Evolutionary conservation across 164 flowering plant species (phyloP), one percentile per base, ranked within the genome.

Genomic region (Saururus chinensis): DNA sequence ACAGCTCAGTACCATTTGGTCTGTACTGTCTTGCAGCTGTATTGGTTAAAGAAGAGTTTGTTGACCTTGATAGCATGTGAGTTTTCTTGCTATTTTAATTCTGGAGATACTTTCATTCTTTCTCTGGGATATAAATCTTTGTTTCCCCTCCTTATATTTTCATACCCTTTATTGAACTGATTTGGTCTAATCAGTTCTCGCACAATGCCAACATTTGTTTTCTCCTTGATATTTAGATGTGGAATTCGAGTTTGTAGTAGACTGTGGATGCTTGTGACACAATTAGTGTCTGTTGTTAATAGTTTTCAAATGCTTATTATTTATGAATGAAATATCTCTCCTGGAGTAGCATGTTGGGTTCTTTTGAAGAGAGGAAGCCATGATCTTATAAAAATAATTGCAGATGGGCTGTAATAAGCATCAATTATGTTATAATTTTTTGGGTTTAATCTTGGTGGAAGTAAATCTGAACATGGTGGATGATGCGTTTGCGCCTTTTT

Each of bases 41-140:
- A 63, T 74, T 95, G 60, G 92, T 95, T 67, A 95, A 85, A 71
- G 78, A 81, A 67, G 89, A 81, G 20, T 87, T 87, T 75, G 85
- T 95, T 68, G 92, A 87, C 75, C 89, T 95, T 73, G 96, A 91
- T 71, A 82, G 88, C 85, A 89, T 95, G 99, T 95, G 74, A 89
- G 99, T 80, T 20, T 45, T 30, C 6, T 45, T 45, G 49, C 17
- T 45, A 12, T 17, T 45, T 8, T 10, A 17, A 12, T 45, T 2
- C 49, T 45, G 49, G 49, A 9, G 0, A 3, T 17, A 45, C 11
- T 45, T 45, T 45, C 12, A 41, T 8, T 8, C 17, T 45, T 1
- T 2, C 1, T 45, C 2, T 45, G 14, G 49, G 4, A 3, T 7
- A 9, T 4, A 12, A 12, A 7, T 8, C 49, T 45, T 12, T 45